Evolutionary conservation across 495 filamentous ascomycete species (phyloP).

Genomic region (Talaromyces thailandensis): DNA sequence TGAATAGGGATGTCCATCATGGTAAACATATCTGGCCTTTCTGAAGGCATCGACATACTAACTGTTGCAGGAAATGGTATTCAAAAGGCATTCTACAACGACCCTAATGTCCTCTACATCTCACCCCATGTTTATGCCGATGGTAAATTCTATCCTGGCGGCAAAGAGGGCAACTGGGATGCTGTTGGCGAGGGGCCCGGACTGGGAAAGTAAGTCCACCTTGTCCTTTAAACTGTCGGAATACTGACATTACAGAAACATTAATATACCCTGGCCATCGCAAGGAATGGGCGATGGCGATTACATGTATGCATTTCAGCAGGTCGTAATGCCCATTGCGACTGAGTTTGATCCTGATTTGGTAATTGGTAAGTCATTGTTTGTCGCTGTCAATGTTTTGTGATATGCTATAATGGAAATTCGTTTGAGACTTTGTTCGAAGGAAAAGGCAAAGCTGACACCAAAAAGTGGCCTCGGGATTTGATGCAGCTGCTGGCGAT

Average conservation of each 20-base stretch:
- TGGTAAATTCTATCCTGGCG: constrained; percentile 79
- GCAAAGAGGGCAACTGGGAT: constrained; percentile 62
- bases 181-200: constrained; percentile 68
- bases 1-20: constrained; percentile 52
- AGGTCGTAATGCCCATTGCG: constrained; percentile 95
- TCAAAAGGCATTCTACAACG: constrained; percentile 91
- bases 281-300: constrained; percentile 96
- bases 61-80: constrained; percentile 69
- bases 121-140: constrained; percentile 84
- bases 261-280: constrained; percentile 90
- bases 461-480: constrained; percentile 72
- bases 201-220: constrained; percentile 49
- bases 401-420: background rate
- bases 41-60: constrained; percentile 5
- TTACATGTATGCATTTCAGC: constrained; percentile 92
- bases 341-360: constrained; percentile 89
- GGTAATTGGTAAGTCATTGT: constrained; percentile 54
- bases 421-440: background rate
- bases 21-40: constrained; percentile 24
- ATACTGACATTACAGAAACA: constrained; percentile 49
- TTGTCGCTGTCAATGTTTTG: background rate
- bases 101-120: constrained; percentile 93
- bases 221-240: background rate
- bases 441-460: constrained; percentile 7
- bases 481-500: constrained; percentile 92